Evolutionary conservation across 371 early-diverging fungal genomes (phyloP), one percentile per base, ranked within the genome.

Genomic region (Saksenaea vasiformis): DNA sequence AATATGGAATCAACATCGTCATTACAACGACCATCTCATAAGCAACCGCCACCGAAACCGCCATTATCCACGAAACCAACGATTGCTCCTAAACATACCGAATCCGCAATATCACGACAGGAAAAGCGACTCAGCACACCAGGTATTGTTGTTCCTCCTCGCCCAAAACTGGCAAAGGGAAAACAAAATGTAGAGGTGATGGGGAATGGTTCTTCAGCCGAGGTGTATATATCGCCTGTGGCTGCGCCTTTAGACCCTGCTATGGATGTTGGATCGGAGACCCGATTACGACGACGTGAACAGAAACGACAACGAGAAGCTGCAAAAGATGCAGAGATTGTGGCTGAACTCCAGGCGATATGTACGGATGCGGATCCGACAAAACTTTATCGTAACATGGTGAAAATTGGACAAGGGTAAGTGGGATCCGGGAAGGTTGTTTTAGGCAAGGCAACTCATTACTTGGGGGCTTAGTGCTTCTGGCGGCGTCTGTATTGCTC

Each of bases 361-460:
- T 95, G 96, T 78, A 95, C 90, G 44, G 92, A 91, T 57, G 92
- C 91, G 19, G 94, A 98, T 71, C 96, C 97, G 26, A 89, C 83
- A 26, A 82, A 84, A 59, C 64, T 89, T 56, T 93, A 93, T 71
- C 78, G 85, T 53, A 91, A 91, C 70, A 84, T 95, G 72, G 84
- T 90, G 65, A 95, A 95, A 84, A 95, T 98, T 82, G 97, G 97
- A 9, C 96, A 97, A 82, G 97, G 91, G 90, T 91, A 74, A 67
- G 64, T 26, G 22, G 31, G 5, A n/a, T n/a, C n/a, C n/a, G n/a
- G 4, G 31, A 28, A n/a, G 31, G 11, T 26, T 24, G 38, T 31
- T 2, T 31, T 4, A 31, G 31, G 31, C 31, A 31, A 31, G 31
- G 31, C 4, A 31, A 31, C 31, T 31, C 31, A 31, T 31, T 31